phyloP scores from a whole-genome alignment of 139 green algal genomes.

The Ulvella scutata region DNA sequence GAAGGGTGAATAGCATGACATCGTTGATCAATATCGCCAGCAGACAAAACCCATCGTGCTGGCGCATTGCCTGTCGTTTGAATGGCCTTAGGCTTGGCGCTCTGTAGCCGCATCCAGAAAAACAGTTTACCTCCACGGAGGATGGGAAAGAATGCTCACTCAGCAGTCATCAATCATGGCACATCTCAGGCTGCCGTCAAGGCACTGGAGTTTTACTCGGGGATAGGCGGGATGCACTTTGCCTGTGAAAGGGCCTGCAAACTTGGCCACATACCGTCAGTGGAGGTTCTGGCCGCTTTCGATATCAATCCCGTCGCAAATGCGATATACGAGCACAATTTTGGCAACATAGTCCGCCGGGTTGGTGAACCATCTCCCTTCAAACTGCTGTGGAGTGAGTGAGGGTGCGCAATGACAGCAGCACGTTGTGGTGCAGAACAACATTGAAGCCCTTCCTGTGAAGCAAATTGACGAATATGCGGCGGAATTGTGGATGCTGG shows the following conservation, averaged over 20 bases:
- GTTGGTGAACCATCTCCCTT: background rate
- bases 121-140: no score
- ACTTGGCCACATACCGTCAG: background rate
- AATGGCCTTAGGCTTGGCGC: no score
- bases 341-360: constrained; percentile 20
- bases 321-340: constrained; percentile 50
- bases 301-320: constrained; percentile 61
- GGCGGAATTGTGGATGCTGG: constrained; percentile 49
- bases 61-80: no score
- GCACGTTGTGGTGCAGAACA: constrained; percentile 10
- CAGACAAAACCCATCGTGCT: no score
- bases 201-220: constrained; percentile 57
- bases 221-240: constrained; percentile 49
- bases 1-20: no score
- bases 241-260: constrained; percentile 10
- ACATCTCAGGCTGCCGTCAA: constrained; percentile 8
- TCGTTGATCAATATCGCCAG: no score
- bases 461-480: constrained; percentile 21
- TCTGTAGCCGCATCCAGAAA: no score
- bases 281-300: constrained; percentile 34
- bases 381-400: background rate
- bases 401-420: background rate
- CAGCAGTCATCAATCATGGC: background rate
- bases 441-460: constrained; percentile 31
- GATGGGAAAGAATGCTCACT: background rate